Evolutionary conservation across 306 rosid genomes (phyloP).

Genomic region (Castanea sativa): DNA sequence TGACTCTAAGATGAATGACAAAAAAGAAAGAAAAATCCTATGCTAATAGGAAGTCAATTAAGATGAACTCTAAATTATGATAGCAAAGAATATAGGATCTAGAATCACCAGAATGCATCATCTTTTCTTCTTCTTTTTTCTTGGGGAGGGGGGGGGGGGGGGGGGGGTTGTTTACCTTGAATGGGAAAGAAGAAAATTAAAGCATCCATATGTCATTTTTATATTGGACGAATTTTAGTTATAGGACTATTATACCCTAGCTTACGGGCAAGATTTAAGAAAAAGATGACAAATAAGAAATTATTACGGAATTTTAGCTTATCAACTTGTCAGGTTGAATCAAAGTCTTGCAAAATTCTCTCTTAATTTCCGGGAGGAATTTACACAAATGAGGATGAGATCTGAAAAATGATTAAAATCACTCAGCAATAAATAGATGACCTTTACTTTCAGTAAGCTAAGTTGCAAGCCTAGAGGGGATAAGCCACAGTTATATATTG

Average conservation of each 20-base stretch:
- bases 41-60: neutral
- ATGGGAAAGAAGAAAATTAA: neutral
- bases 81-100: neutral
- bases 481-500: neutral
- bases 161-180: neutral
- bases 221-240: neutral
- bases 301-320: neutral
- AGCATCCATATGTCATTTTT: neutral
- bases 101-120: neutral
- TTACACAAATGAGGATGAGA: neutral
- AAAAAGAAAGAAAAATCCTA: neutral
- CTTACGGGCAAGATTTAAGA: neutral
- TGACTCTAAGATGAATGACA: constrained; percentile 3
- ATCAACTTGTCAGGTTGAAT: neutral
- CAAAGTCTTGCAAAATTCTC: constrained; percentile 5
- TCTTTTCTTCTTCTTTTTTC: neutral
- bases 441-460: neutral
- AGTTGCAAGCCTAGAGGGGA: neutral
- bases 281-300: neutral
- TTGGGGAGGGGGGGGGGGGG: neutral
- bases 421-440: neutral
- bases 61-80: neutral
- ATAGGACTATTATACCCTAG: neutral
- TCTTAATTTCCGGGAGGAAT: constrained; percentile 3
- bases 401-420: neutral